Conservation (phyloP, 257 asterid species). For the Solanum chaucha region DNA sequence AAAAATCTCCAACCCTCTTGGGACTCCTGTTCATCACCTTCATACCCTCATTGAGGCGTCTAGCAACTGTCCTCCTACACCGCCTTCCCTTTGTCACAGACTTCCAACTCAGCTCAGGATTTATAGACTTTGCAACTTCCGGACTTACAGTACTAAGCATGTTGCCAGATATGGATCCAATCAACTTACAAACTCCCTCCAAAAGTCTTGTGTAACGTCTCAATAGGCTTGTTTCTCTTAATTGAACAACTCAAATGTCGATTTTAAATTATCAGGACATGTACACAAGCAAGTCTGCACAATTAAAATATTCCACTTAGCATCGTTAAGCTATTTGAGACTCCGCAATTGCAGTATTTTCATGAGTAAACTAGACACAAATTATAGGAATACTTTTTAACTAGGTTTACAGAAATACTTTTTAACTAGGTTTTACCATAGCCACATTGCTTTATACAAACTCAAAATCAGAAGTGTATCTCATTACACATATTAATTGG, state of each 20-base stretch:
- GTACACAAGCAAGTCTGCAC: not conserved
- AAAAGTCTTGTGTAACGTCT: not conserved
- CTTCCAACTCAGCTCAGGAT: slow-evolving; percentile 56
- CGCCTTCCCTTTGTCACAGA: slow-evolving; percentile 64
- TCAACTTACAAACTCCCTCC: not conserved
- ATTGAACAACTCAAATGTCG: not conserved
- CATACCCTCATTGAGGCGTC: slow-evolving; percentile 31
- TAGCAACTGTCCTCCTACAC: slow-evolving; percentile 44
- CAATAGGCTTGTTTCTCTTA: not conserved
- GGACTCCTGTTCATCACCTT: slow-evolving; percentile 41
- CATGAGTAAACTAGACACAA: not conserved
- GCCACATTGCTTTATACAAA: not conserved
- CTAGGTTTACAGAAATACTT: not conserved
- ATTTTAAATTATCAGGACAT: not conserved
- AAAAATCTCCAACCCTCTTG: slow-evolving; percentile 61
- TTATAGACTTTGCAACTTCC: slow-evolving; percentile 38
- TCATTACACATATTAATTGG: not conserved
- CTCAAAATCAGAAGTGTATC: not conserved
- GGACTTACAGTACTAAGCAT: slow-evolving; percentile 44
- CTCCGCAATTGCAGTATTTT: not conserved
- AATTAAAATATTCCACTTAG: not conserved
- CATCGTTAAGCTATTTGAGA: not conserved
- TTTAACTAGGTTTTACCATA: not conserved
- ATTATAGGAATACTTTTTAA: not conserved
- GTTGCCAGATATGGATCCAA: slow-evolving; percentile 6